Evolutionary conservation across 768 basidiomycete species (phyloP).

Genomic region (Thelephora aurantiotincta): DNA sequence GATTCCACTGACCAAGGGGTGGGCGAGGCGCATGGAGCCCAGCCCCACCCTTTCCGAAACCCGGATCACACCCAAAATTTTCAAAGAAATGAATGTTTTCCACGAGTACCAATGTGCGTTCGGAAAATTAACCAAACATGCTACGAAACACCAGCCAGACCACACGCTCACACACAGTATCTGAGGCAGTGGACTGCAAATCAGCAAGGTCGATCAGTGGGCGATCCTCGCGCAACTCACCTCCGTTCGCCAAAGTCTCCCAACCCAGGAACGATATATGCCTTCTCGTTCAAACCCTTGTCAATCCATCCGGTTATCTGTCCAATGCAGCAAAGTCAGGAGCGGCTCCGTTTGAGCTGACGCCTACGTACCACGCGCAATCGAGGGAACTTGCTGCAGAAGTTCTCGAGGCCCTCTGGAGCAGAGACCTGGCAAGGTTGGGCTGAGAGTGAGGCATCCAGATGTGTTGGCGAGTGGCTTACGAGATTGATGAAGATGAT

Average conservation of each 20-base stretch:
- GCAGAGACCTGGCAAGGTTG: slow-evolving; percentile 51
- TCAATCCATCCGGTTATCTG: slow-evolving; percentile 96
- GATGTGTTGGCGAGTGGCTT: slow-evolving; percentile 12
- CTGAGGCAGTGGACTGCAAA: neutral
- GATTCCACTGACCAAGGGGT: too few species aligned
- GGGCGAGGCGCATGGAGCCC: too few species aligned
- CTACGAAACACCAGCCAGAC: neutral
- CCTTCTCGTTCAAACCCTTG: slow-evolving; percentile 78
- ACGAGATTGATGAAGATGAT: slow-evolving; percentile 94
- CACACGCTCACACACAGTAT: neutral
- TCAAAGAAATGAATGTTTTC: too few species aligned
- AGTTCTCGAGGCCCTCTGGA: slow-evolving; percentile 77
- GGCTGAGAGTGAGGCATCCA: neutral
- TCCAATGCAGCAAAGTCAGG: neutral
- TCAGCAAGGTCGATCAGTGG: neutral
- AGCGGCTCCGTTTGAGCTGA: neutral
- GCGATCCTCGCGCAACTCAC: slow-evolving; percentile 19
- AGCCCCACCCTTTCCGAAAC: too few species aligned
- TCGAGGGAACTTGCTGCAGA: slow-evolving; percentile 61
- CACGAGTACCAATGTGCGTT: too few species aligned
- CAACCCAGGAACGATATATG: slow-evolving; percentile 87
- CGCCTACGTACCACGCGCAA: slow-evolving; percentile 57
- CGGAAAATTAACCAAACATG: neutral
- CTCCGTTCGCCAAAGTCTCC: slow-evolving; percentile 95
- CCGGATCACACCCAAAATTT: too few species aligned